A percentile compares a stretch with the other conserved stretches of the same genome.
Evolutionary conservation across 805 yeast genomes (phyloP).

Genomic region (Wickerhamiella qilinensis): DNA sequence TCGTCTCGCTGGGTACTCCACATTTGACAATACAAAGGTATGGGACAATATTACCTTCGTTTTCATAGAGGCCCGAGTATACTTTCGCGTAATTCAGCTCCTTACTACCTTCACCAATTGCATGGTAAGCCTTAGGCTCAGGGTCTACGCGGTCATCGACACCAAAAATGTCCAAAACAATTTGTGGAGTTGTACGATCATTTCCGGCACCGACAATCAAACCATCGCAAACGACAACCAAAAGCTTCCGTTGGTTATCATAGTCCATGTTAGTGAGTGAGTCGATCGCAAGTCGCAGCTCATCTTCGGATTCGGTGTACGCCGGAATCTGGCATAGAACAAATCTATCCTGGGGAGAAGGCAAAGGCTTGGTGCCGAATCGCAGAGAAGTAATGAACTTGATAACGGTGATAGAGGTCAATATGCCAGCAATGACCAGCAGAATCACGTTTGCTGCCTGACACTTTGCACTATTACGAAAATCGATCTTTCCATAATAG

Average conservation of each 20-base stretch:
- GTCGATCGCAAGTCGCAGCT: conserved; percentile 39
- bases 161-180: conserved; percentile 32
- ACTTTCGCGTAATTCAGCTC: conserved; percentile 47
- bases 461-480: conserved; percentile 25
- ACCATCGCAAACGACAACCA: conserved; percentile 45
- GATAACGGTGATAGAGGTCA: conserved; percentile 24
- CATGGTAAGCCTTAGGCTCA: conserved; percentile 32
- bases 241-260: conserved; percentile 40
- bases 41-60: conserved; percentile 39
- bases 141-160: conserved; percentile 33
- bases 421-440: conserved; percentile 23
- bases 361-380: conserved; percentile 23
- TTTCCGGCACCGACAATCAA: conserved; percentile 44
- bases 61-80: conserved; percentile 45
- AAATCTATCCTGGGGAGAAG: conserved; percentile 25
- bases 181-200: conserved; percentile 39
- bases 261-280: conserved; percentile 39
- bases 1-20: conserved; percentile 39
- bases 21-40: conserved; percentile 37
- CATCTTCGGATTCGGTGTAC: conserved; percentile 43
- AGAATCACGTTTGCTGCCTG: conserved; percentile 26
- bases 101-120: conserved; percentile 43
- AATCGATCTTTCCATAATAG: conserved; percentile 23
- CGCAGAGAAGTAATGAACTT: conserved; percentile 26
- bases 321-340: conserved; percentile 29